Evolutionary conservation across 2,329 filamentous ascomycete species (phyloP).

Genomic region (Cucurbitaria berberidis): DNA sequence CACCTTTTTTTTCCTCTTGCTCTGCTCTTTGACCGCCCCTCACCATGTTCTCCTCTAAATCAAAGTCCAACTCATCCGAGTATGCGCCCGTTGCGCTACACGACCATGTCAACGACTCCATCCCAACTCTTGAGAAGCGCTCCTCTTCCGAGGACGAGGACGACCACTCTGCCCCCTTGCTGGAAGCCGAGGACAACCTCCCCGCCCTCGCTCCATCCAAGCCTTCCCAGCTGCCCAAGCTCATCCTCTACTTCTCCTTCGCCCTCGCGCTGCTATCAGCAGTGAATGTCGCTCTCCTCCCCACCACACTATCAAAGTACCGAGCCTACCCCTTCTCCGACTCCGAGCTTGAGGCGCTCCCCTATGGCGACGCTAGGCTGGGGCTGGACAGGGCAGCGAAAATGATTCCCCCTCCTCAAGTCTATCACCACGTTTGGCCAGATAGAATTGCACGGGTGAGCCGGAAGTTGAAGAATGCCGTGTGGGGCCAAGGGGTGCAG

Average conservation of each 20-base stretch:
- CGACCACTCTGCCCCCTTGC: slow-evolving; percentile 3
- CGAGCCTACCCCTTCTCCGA: slow-evolving; percentile 9
- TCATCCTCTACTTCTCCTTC: slow-evolving; percentile 11
- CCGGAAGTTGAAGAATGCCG: slow-evolving; percentile 10
- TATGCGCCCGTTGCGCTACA: slow-evolving; percentile 1
- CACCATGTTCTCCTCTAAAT: not conserved
- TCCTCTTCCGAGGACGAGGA: not conserved
- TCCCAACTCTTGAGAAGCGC: slow-evolving; percentile 1
- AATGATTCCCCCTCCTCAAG: slow-evolving; percentile 7
- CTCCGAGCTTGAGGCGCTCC: slow-evolving; percentile 7
- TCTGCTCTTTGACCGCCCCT: not conserved
- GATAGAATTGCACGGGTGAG: slow-evolving; percentile 8
- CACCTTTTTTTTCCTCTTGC: not conserved
- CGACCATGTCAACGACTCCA: not conserved
- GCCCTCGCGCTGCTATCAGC: slow-evolving; percentile 11
- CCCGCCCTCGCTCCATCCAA: not conserved
- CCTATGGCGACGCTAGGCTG: slow-evolving; percentile 8
- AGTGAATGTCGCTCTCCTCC: slow-evolving; percentile 8
- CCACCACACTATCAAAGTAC: slow-evolving; percentile 9
- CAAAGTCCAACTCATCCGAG: not conserved
- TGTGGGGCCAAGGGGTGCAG: slow-evolving; percentile 13
- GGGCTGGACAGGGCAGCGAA: slow-evolving; percentile 7
- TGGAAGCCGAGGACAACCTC: not conserved
- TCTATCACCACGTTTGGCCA: slow-evolving; percentile 8
- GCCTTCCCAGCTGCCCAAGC: slow-evolving; percentile 1